Evolutionary conservation across 2,329 filamentous ascomycete genomes (phyloP).

Genomic region (Trichoderma pleuroti): DNA sequence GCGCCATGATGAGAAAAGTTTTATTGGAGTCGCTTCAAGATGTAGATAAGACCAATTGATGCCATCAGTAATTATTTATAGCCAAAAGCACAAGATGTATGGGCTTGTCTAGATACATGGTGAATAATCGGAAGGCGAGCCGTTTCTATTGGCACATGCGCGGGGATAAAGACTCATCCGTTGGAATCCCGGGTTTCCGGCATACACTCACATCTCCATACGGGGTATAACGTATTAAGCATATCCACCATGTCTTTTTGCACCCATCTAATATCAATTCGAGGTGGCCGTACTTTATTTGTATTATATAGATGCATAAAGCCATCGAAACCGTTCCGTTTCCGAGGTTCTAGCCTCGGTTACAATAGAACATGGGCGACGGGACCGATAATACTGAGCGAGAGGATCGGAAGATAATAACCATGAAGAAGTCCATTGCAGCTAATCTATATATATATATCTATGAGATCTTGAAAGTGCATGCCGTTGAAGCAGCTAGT

Average conservation of each 20-base stretch:
- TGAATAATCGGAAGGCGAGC: neutral
- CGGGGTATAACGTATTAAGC: too few relatives aligned
- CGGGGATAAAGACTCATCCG: constrained; percentile 11
- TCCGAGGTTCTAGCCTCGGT: neutral
- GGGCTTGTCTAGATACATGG: neutral
- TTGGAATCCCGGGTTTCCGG: neutral
- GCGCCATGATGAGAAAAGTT: neutral
- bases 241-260: neutral
- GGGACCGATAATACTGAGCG: neutral
- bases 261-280: neutral
- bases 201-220: neutral
- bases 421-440: neutral
- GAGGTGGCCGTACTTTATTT: neutral
- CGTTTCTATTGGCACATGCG: neutral
- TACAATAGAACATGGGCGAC: neutral
- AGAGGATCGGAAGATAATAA: neutral
- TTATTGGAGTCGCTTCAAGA: neutral
- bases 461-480: neutral
- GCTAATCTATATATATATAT: neutral
- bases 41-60: neutral
- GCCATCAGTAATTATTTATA: neutral
- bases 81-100: neutral
- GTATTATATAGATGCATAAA: neutral
- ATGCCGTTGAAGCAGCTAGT: neutral
- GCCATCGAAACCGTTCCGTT: neutral